Evolutionary conservation across 2,329 filamentous ascomycete species (phyloP), one percentile per base, ranked within the genome.

Genomic region (Myriosclerotinia curreyana): DNA sequence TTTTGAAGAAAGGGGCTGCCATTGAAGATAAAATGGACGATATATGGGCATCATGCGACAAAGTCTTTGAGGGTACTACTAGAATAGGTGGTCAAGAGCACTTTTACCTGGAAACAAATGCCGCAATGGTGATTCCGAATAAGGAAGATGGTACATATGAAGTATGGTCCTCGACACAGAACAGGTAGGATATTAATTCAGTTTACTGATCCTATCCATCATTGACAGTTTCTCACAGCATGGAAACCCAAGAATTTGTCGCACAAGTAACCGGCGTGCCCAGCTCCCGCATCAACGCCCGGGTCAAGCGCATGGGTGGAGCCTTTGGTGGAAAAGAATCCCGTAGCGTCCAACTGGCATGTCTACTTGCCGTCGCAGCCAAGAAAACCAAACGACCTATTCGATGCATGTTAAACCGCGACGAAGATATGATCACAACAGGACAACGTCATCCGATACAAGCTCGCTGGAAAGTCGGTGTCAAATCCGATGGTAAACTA

Each of bases 261-360:
- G 84, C 93, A 0, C 90, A 93, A 69, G 90, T 96, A 7, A 89
- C 90, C 31, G 87, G 87, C 51, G 92, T 97, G 2, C 85, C 88
- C 40, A 86, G 88, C 6, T 97, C 97, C 79, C 96, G 96, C 75
- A 83, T 98, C 48, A 90, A 96, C 7, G 87, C 91, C 38, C 87
- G 88, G 55, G 92, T 97, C n/a, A 98, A 97, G 79, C 86, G 94
- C 54, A 81, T 98, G 50, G 94, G 94, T 61, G 94, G 94, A 69
- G 94, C 92, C 0, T 98, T 98, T 71, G 94, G 94, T 67, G 94
- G 94, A 64, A 98, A 98, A 74, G 94, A 98, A 76, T 92, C 90
- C 0, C 83, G 94, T 65, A 92, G 91, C 0, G 82, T 96, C 49
- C 87, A 93, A 68, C 83, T 98, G 49, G 90, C 91, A 71, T 88